Conservation (phyloP, 169 alveolate genomes). For the Plasmodium inui region DNA sequence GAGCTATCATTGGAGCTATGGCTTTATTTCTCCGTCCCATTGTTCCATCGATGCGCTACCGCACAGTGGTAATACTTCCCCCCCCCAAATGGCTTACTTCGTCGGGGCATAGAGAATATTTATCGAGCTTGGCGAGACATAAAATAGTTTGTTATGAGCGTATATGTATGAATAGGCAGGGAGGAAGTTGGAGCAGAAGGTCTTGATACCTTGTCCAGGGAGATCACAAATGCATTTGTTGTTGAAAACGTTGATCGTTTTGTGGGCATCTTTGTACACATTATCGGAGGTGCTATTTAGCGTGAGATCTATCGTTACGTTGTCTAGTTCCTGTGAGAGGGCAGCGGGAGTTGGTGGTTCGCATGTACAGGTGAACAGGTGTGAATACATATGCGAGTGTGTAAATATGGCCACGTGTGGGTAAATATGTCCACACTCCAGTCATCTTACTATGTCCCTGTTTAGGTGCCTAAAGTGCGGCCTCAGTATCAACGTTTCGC, state of each 20-base stretch:
- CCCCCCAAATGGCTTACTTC: slow-evolving; percentile 31
- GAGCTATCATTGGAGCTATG: too few relatives aligned
- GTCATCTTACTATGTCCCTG: slow-evolving; percentile 60
- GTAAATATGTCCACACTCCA: not conserved
- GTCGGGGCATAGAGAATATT: slow-evolving; percentile 68
- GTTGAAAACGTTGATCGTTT: slow-evolving; percentile 54
- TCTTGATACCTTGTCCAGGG: slow-evolving; percentile 36
- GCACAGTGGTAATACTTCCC: not conserved
- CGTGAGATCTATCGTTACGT: slow-evolving; percentile 37
- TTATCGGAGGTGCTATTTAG: slow-evolving; percentile 25
- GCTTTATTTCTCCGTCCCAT: not conserved
- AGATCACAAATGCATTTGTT: slow-evolving; percentile 40
- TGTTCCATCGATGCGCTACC: not conserved
- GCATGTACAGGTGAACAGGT: slow-evolving; percentile 1
- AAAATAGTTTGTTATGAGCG: slow-evolving; percentile 55
- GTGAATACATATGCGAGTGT: not conserved
- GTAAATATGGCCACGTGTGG: not conserved
- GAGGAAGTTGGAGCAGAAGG: slow-evolving; percentile 58
- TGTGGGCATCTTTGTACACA: slow-evolving; percentile 45
- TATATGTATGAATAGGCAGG: slow-evolving; percentile 70
- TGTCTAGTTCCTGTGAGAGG: slow-evolving; percentile 37
- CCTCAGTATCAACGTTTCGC: slow-evolving; percentile 45
- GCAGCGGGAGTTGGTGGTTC: not conserved
- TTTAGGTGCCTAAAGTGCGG: slow-evolving; percentile 61
- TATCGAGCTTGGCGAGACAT: slow-evolving; percentile 67